These are phyloP conservation scores for Fimicolochytrium jonesii DNA, from an alignment of 192 early-diverging fungal genomes.

Conservation along the genomic window DNA sequence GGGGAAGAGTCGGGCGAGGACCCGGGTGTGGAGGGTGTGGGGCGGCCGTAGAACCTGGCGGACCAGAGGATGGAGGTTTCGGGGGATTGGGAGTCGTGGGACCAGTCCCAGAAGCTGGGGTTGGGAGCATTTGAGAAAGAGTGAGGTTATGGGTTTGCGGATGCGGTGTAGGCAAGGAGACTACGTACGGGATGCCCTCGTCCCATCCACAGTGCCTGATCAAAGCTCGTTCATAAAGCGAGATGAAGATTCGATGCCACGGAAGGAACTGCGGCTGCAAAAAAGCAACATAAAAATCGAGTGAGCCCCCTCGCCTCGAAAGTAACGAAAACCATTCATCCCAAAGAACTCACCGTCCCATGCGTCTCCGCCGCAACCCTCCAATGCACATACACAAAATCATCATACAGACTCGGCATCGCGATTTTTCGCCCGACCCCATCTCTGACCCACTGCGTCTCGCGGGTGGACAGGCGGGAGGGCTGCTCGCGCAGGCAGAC, in stretches of 20 bases:
- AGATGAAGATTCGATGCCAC: slow-evolving; percentile 35
- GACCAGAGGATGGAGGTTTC: no score
- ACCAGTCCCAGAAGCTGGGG: slow-evolving; percentile 36
- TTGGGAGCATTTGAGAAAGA: no score
- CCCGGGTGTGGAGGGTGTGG: no score
- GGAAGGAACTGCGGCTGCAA: slow-evolving; percentile 27
- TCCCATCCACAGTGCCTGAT: slow-evolving; percentile 9
- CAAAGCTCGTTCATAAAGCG: slow-evolving; percentile 17
- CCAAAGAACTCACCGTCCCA: background rate
- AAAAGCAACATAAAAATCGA: no score
- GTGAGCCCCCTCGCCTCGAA: no score
- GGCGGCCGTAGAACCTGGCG: no score
- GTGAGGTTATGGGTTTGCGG: no score
- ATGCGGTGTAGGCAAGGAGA: no score
- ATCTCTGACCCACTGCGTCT: background rate
- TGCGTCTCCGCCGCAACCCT: background rate
- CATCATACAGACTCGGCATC: no score
- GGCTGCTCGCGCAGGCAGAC: background rate
- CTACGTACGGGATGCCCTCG: slow-evolving; percentile 28
- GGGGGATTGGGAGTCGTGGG: slow-evolving; percentile 19
- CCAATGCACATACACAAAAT: background rate
- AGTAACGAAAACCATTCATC: no score
- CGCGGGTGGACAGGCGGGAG: background rate
- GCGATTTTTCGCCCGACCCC: no score
- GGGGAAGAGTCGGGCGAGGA: no score